phyloP scores from a whole-genome alignment of 345 rosid genomes.

The Moricandia moricandioides region DNA sequence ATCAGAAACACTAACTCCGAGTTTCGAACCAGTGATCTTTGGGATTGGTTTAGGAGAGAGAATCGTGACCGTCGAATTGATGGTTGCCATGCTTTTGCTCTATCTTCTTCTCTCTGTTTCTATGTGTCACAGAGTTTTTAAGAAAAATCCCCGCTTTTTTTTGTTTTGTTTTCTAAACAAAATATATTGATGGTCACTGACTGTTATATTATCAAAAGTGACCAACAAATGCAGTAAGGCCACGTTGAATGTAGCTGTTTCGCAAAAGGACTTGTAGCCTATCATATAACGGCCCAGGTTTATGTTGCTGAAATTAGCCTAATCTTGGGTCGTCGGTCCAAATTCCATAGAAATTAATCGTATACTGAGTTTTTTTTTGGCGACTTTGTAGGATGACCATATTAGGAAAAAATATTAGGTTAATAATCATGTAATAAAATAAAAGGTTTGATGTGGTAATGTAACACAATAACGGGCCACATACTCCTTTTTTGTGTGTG shows the following conservation, averaged over 20 bases:
- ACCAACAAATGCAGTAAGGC: not conserved
- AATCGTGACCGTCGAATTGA: slow-evolving; percentile 41
- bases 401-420: no score
- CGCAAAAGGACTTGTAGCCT: not conserved
- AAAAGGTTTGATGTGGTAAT: no score
- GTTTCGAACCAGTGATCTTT: slow-evolving; percentile 31
- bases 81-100: slow-evolving; percentile 42
- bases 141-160: not conserved
- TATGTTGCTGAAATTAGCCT: not conserved
- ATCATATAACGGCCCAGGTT: not conserved
- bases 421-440: no score
- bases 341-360: not conserved
- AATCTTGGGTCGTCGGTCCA: not conserved
- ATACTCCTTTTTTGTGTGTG: no score
- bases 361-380: no score
- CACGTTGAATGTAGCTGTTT: not conserved
- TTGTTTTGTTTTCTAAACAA: not conserved
- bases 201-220: slow-evolving; percentile 2
- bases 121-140: not conserved
- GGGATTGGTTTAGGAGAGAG: slow-evolving; percentile 49
- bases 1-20: not conserved
- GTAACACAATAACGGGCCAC: no score
- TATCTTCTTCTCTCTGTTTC: slow-evolving; percentile 23
- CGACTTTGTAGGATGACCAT: no score
- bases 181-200: not conserved